A percentile compares a stretch with the other conserved stretches of the same genome.
Evolutionary conservation across 345 rosid genomes (phyloP).

Genomic region (Lumnitzera littorea): DNA sequence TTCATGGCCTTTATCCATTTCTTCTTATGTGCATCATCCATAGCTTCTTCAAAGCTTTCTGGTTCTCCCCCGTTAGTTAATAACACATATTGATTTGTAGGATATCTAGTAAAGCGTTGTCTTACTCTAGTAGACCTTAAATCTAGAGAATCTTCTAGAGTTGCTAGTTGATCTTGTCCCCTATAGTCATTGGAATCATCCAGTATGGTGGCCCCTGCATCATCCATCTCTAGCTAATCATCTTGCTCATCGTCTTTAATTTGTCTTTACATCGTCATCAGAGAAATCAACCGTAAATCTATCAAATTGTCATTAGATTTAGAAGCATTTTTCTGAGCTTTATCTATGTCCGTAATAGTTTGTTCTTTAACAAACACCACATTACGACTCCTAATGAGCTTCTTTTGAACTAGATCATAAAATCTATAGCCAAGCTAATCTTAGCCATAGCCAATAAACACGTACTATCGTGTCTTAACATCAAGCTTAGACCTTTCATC

Average conservation of each 20-base stretch:
- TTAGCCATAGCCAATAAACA: background rate
- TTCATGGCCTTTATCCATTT: too few relatives aligned
- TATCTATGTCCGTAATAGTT: background rate
- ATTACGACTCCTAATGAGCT: background rate
- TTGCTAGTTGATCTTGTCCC: background rate
- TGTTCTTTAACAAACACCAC: constrained; percentile 2
- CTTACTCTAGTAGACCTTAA: too few relatives aligned
- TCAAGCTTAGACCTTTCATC: constrained; percentile 9
- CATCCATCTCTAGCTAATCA: too few relatives aligned
- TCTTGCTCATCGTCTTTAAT: too few relatives aligned
- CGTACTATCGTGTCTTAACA: background rate
- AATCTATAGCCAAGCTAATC: constrained; percentile 5
- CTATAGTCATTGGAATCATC: too few relatives aligned
- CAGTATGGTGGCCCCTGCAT: too few relatives aligned
- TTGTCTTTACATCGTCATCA: too few relatives aligned
- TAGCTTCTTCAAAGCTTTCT: too few relatives aligned
- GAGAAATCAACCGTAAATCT: too few relatives aligned
- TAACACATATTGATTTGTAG: background rate
- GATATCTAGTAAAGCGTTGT: background rate
- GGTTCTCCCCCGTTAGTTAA: too few relatives aligned
- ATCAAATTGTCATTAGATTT: too few relatives aligned
- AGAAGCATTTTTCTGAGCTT: background rate
- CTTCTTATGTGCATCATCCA: too few relatives aligned
- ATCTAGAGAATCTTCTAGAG: background rate
- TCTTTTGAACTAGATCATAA: constrained; percentile 6